These are phyloP conservation scores for Ceratobasidium sp. DNA, from an alignment of 1,284 basidiomycete species.

Conservation along the genomic window DNA sequence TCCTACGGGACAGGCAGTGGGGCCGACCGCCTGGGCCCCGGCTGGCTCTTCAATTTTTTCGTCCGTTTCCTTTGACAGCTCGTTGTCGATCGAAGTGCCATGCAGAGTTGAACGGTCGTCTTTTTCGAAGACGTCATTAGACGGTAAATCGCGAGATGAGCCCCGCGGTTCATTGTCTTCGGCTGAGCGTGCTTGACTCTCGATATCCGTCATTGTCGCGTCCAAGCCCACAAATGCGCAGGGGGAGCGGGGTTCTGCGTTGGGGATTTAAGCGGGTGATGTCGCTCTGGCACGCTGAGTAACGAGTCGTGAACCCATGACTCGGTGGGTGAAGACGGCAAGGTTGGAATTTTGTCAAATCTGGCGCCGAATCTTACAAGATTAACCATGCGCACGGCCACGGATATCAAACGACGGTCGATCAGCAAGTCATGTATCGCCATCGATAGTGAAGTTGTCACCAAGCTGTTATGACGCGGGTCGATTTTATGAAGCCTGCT, in stretches of 20 bases:
- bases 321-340: background rate
- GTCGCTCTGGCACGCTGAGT: conserved; percentile 3
- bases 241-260: background rate
- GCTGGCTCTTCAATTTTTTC: conserved; percentile 30
- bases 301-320: conserved; percentile 2
- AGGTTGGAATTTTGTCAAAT: background rate
- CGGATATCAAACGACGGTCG: no score
- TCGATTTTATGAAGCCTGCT: no score
- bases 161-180: background rate
- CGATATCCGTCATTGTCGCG: background rate
- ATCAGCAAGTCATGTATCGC: no score
- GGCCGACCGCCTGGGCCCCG: background rate
- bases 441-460: no score
- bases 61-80: background rate
- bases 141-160: background rate
- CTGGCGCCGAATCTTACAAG: conserved; percentile 4
- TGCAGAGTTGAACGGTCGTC: conserved; percentile 30
- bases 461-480: no score
- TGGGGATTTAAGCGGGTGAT: background rate
- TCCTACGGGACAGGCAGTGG: background rate
- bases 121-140: background rate
- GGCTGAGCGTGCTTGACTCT: conserved; percentile 15
- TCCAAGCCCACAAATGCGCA: background rate
- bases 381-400: background rate
- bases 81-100: conserved; percentile 5